These are phyloP conservation scores for Aspergillus chevalieri DNA, from an alignment of 2,329 filamentous ascomycete species.

Conservation along the genomic window DNA sequence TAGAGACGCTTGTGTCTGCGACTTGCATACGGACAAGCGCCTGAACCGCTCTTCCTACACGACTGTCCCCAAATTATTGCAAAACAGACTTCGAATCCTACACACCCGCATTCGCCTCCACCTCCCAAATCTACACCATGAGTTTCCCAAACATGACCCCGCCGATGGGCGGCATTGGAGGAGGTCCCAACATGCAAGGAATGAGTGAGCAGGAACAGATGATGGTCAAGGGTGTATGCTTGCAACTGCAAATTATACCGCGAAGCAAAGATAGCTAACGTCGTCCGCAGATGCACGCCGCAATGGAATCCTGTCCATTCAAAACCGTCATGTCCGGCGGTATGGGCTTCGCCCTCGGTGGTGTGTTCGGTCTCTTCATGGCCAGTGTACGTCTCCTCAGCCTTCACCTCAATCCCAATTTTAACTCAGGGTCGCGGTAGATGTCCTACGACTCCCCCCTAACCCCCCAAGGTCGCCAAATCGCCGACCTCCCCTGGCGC, in stretches of 20 bases:
- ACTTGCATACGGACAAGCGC: background rate
- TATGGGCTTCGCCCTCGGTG: slow-evolving; percentile 91
- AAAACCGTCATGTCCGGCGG: slow-evolving; percentile 86
- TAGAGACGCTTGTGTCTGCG: background rate
- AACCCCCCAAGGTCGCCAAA: slow-evolving; percentile 50
- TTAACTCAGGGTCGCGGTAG: slow-evolving; percentile 39
- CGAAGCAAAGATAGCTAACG: background rate
- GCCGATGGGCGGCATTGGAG: slow-evolving; percentile 23
- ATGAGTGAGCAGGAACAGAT: slow-evolving; percentile 44
- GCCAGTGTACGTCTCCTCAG: slow-evolving; percentile 59
- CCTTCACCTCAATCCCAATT: background rate
- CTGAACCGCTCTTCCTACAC: background rate
- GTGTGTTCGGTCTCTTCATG: slow-evolving; percentile 96
- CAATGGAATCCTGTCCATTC: slow-evolving; percentile 86
- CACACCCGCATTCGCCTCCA: background rate
- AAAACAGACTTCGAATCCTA: background rate
- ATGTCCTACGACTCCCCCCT: slow-evolving; percentile 98
- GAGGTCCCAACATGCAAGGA: slow-evolving; percentile 23
- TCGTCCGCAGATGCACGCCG: slow-evolving; percentile 61
- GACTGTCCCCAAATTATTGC: background rate
- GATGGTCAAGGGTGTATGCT: slow-evolving; percentile 42
- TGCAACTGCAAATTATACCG: background rate
- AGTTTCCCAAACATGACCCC: slow-evolving; percentile 31
- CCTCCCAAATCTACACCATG: slow-evolving; percentile 18
- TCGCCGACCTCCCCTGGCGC: slow-evolving; percentile 65